Evolutionary conservation across 441 rosid genomes (phyloP), one percentile per base, ranked within the genome.

Genomic region (Brassica hybrid): DNA sequence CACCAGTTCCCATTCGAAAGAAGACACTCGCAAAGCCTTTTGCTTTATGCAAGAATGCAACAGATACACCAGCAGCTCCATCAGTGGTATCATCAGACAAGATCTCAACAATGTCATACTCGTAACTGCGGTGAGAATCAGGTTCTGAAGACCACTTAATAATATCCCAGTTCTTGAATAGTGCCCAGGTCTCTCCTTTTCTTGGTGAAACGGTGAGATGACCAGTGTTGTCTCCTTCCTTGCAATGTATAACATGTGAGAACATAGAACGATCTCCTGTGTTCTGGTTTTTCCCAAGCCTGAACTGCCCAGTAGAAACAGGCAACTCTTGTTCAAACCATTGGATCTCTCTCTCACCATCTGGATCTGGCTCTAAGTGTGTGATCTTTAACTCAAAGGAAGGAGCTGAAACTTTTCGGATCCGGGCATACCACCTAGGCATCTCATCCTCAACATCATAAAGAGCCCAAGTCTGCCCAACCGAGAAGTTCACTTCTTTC

Each of bases 71-170:
- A 41, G 18, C 72, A 41, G 23, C 72, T 76, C 63, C 83, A 65
- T 89, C 81, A 8, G 67, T 74, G 79, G 3, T 2, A 2, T 84
- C 91, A 7, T 84, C 91, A 7, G 93, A 82, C 79, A 94, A 62
- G 65, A 92, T 71, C 83, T 88, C 92, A 2, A 88, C 97, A 81
- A 90, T 79, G 13, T 94, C 94, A 71, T 87, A 90, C 69, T 91
- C 85, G 45, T 25, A 84, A 16, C 70, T 80, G 61, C 63, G 19
- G 38, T 74, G 71, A 75, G 73, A 75, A 13, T 75, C 32, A 5
- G 73, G 38, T 17, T 84, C 79, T 34, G 79, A 79, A 65, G 75
- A 83, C 97, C 91, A 88, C 0, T 82, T 77, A 5, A 38, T 36
- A 36, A 84, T 74, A 74, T 84, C 83, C 97, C 97, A 94, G 74